These are phyloP conservation scores for Apiotrichum gracile DNA, from an alignment of 1,284 basidiomycete species.

Conservation along the genomic window DNA sequence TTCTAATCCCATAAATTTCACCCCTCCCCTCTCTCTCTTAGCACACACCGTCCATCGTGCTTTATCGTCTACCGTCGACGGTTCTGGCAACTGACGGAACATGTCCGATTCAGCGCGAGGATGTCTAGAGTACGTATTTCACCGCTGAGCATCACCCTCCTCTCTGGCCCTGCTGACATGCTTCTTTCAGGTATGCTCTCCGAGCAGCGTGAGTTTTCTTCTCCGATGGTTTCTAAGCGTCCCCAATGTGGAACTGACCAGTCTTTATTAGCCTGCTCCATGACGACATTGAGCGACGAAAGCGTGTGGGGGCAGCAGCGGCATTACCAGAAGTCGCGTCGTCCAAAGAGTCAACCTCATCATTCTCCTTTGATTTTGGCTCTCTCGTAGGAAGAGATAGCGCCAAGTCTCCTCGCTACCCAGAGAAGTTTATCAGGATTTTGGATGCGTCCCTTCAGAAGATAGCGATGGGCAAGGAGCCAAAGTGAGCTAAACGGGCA, in stretches of 20 bases:
- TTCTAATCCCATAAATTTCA: no score
- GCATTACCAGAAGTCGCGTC: not conserved
- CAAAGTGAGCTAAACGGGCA: slow-evolving; percentile 53
- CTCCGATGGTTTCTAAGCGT: not conserved
- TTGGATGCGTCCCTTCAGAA: slow-evolving; percentile 78
- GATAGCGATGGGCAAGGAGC: slow-evolving; percentile 85
- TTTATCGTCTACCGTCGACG: no score
- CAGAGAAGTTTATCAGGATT: slow-evolving; percentile 82
- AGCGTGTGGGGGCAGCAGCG: slow-evolving; percentile 6
- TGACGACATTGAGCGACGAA: slow-evolving; percentile 17
- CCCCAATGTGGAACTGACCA: not conserved
- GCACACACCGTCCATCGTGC: no score
- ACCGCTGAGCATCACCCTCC: no score
- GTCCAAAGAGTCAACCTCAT: slow-evolving; percentile 17
- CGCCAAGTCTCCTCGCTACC: slow-evolving; percentile 74
- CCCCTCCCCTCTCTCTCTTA: no score
- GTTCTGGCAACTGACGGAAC: no score
- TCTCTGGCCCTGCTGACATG: not conserved
- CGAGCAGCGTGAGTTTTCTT: slow-evolving; percentile 29
- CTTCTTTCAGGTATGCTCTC: slow-evolving; percentile 26
- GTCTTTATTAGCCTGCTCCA: slow-evolving; percentile 26
- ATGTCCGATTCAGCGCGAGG: no score
- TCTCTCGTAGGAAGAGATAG: slow-evolving; percentile 31
- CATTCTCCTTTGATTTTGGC: slow-evolving; percentile 34
- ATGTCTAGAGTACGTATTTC: slow-evolving; percentile 1